phyloP scores from a whole-genome alignment of 176 grass and related monocot species.

The Avena atlantica region DNA sequence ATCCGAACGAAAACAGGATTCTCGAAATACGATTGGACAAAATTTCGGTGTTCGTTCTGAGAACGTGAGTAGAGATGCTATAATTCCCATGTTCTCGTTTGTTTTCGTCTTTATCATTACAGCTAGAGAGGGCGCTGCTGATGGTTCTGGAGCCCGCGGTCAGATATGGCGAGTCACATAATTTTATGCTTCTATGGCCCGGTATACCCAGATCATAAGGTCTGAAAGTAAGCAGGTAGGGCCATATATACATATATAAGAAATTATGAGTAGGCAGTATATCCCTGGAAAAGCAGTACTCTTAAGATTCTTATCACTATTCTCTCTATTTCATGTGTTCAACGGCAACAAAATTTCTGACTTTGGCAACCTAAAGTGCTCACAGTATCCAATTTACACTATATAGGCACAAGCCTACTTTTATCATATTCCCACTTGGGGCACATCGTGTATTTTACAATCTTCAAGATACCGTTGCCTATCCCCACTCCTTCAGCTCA shows the following conservation, averaged over 20 bases:
- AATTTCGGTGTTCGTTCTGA: no score
- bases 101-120: no score
- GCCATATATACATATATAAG: not conserved
- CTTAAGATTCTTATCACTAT: not conserved
- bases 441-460: constrained; percentile 36
- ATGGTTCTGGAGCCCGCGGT: no score
- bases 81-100: no score
- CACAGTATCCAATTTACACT: constrained; percentile 10
- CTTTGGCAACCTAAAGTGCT: not conserved
- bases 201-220: no score
- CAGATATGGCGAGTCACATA: no score
- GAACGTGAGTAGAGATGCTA: no score
- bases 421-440: constrained; percentile 37
- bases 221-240: not conserved
- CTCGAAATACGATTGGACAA: no score
- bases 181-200: no score
- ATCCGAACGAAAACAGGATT: no score
- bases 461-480: constrained; percentile 8
- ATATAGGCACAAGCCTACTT: constrained; percentile 18
- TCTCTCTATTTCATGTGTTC: not conserved
- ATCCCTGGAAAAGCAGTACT: not conserved
- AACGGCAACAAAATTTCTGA: constrained; percentile 21
- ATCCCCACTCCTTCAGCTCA: not conserved
- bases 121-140: no score
- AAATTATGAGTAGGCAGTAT: not conserved